Evolutionary conservation across 2,329 filamentous ascomycete genomes (phyloP).

Genomic region (Taxawa tesnikishii): DNA sequence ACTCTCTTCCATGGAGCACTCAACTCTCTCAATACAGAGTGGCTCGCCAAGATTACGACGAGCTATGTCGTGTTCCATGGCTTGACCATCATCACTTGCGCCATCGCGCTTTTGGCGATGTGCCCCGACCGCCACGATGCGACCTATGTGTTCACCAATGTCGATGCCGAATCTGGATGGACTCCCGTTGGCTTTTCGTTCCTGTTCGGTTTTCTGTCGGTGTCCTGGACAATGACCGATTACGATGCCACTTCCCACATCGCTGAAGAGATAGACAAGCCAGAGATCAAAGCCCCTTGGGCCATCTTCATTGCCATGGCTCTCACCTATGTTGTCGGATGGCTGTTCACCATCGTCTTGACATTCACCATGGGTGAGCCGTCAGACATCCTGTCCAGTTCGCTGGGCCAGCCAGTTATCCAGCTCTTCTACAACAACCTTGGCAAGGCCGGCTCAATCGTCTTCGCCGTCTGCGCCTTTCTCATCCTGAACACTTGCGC

Average conservation of each 20-base stretch:
- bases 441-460: constrained; percentile 39
- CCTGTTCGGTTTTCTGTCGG: constrained; percentile 48
- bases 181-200: constrained; percentile 42
- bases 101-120: constrained; percentile 38
- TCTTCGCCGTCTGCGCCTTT: constrained; percentile 44
- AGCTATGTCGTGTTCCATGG: constrained; percentile 47
- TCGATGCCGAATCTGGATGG: constrained; percentile 42
- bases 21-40: constrained; percentile 44
- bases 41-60: constrained; percentile 47
- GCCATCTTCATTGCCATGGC: constrained; percentile 44
- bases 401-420: constrained; percentile 41
- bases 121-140: constrained; percentile 39
- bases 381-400: constrained; percentile 29
- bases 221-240: constrained; percentile 49
- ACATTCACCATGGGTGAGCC: constrained; percentile 45
- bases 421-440: constrained; percentile 48
- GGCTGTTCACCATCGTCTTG: constrained; percentile 46
- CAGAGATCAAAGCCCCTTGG: constrained; percentile 41
- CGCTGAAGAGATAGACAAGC: constrained; percentile 40
- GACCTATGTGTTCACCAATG: constrained; percentile 42
- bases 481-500: constrained; percentile 47
- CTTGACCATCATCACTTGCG: constrained; percentile 37
- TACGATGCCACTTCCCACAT: constrained; percentile 33
- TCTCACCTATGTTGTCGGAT: constrained; percentile 44
- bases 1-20: constrained; percentile 39